Evolutionary conservation across 1,284 basidiomycete genomes (phyloP), one percentile per base, ranked within the genome.

Genomic region (Polyporus tsugae): DNA sequence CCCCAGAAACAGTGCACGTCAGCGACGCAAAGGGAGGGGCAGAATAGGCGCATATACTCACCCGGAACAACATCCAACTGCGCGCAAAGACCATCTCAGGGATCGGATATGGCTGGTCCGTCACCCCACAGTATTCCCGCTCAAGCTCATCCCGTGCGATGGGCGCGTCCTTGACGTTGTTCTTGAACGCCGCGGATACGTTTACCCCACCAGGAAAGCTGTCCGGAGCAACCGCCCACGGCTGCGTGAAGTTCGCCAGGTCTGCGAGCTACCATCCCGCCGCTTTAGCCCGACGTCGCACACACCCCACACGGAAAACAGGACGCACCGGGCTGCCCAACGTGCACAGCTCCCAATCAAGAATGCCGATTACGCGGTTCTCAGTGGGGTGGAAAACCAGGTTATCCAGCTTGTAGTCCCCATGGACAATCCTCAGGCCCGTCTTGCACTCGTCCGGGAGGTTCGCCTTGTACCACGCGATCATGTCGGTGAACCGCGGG

Each of bases 331-430:
- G 92, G 75, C 92, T 95, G 9, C 95, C 95, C 19, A 98, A 85
- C 1, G 97, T 99, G 75, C 95, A 97, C 46, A 99, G 82, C 78
- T 99, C 97, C 97, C 97, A 99, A 79, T 99, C 97, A 60, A 99
- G 82, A 55, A 99, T 95, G 2, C 95, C 97, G 75, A 99, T 96
- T 1, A 99, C 96, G 58, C 89, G 84, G 68, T 96, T 95, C 80
- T 98, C 92, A 2, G 92, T 96, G 0, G 94, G 93, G 77, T 98
- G 96, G 81, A 96, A 99, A 70, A 99, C 89, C 73, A 99, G 80
- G 78, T 99, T 99, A 80, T 99, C 97, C 29, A 98, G 86, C 81
- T 99, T 99, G 79, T 95, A 99, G 80, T 99, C 97, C 29, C 97
- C 97, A 78, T 99, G 97, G 4, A 98, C 95, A 71, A 97, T 90